Conservation (phyloP, 768 basidiomycete genomes). For the Lentinula boryana region DNA sequence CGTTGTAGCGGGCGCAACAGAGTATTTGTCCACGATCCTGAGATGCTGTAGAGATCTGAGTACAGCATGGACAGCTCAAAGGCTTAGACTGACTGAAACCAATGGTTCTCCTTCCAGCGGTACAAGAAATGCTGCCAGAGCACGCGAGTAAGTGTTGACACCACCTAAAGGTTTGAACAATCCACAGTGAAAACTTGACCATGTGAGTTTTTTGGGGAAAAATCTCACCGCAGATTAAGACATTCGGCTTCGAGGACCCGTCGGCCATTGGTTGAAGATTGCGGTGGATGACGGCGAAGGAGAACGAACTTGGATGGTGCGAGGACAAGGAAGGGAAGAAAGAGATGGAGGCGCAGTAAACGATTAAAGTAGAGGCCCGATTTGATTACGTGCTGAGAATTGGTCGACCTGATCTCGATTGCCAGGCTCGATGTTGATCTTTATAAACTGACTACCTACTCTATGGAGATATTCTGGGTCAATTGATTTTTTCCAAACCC, state of each 20-base stretch:
- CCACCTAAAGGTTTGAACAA: conserved; percentile 46
- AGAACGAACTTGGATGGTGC: background rate
- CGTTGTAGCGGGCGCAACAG: conserved; percentile 71
- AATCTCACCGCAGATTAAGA: conserved; percentile 68
- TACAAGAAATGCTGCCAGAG: conserved; percentile 62
- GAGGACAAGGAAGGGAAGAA: background rate
- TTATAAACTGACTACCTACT: background rate
- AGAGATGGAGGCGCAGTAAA: background rate
- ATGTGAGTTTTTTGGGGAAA: background rate
- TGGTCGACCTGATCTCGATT: background rate
- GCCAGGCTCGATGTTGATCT: background rate
- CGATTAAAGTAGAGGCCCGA: background rate
- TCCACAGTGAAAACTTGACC: conserved; percentile 1
- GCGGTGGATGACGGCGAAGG: conserved; percentile 4
- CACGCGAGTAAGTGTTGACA: conserved; percentile 71
- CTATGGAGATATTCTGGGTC: background rate
- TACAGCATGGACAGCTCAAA: background rate
- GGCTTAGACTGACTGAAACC: conserved; percentile 53
- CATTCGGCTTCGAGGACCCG: conserved; percentile 45
- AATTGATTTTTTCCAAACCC: background rate
- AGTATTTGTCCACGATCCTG: conserved; percentile 71
- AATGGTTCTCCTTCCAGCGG: conserved; percentile 62
- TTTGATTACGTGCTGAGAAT: conserved; percentile 4
- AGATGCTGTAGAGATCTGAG: conserved; percentile 40
- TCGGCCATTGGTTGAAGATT: background rate